Base-by-base conservation (phyloP, 2,329 filamentous ascomycete genomes). In the Esteya vermicola region DNA sequence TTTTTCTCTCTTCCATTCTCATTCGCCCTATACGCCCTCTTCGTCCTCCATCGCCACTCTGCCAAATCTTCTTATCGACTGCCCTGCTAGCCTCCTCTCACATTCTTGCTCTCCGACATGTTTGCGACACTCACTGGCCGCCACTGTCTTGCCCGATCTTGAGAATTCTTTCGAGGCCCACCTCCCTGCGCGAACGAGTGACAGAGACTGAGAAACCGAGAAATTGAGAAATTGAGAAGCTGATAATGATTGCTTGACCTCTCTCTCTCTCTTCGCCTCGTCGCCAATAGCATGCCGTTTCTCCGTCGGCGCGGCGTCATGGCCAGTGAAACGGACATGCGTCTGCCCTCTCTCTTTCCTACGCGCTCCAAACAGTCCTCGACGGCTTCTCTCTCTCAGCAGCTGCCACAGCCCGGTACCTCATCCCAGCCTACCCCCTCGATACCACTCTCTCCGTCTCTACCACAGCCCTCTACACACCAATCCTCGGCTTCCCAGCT, bases 261-360 rank as follows among this genome's bases (percentile, higher is more conserved):
- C 20, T 26, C 9, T 16, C 21, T 14, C 33, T 13, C 16, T 20
- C 33, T 9, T 12, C 30, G 4, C 33, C 33, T 8, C 25, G n/a
- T 26, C 25, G 31, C 35, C 25, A 50, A 52, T 54, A 59, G 48
- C 52, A 76, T 76, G 72, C 70, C 72, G 52, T 72, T 76, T 50
- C 62, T 75, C 59, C 72, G 72, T 60, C 71, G 71, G 57, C 70
- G 70, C 56, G 71, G 69, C 61, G 70, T 68, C 51, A 61, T 66
- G 63, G 69, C 65, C 59, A 73, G 67, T 63, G 71, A 76, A 54
- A 64, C 62, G 46, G 70, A 75, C 48, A 72, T 71, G 61, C 68
- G 68, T 54, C 68, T 68, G 39, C 69, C 70, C 50, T 65, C 45
- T 35, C 39, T 47, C 19, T 44, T 61, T n/a, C n/a, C 35, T 49